These are phyloP conservation scores for Xylariaceae sp. DNA, from an alignment of 2,329 filamentous ascomycete species.

Conservation along the genomic window DNA sequence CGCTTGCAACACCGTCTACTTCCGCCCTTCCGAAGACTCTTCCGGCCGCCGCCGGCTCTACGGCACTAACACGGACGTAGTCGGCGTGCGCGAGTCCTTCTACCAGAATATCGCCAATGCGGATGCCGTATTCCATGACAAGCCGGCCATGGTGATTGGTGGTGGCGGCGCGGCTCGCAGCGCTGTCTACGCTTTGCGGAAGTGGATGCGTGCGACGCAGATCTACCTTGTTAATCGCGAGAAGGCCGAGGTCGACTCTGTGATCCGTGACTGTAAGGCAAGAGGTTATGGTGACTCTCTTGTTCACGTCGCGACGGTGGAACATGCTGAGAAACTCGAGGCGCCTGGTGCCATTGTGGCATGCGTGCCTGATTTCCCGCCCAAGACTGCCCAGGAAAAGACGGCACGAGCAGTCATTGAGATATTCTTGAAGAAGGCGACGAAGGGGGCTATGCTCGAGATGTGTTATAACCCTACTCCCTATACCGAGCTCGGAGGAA, in stretches of 20 bases:
- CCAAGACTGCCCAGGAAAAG: slow-evolving; percentile 66
- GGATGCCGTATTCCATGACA: slow-evolving; percentile 56
- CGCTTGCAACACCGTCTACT: slow-evolving; percentile 80
- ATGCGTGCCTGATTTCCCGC: slow-evolving; percentile 79
- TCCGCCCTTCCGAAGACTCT: slow-evolving; percentile 46
- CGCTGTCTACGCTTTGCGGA: slow-evolving; percentile 76
- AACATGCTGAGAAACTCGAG: slow-evolving; percentile 64
- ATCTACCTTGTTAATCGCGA: slow-evolving; percentile 84
- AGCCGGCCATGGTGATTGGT: slow-evolving; percentile 75
- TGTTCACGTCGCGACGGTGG: slow-evolving; percentile 64
- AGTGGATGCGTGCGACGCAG: slow-evolving; percentile 68
- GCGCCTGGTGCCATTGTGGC: slow-evolving; percentile 71
- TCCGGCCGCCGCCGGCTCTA: slow-evolving; percentile 60
- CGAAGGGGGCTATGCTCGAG: slow-evolving; percentile 74
- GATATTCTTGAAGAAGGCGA: slow-evolving; percentile 52
- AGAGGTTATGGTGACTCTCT: slow-evolving; percentile 66
- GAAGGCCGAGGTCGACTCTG: slow-evolving; percentile 66
- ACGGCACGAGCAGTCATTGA: slow-evolving; percentile 62
- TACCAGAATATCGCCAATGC: slow-evolving; percentile 57
- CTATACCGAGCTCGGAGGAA: slow-evolving; percentile 67
- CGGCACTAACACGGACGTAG: slow-evolving; percentile 82
- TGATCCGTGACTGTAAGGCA: slow-evolving; percentile 67
- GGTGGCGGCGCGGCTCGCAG: slow-evolving; percentile 80
- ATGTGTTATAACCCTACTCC: slow-evolving; percentile 84
- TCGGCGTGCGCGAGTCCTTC: slow-evolving; percentile 78